Conservation (phyloP, 1,139 yeast genomes). For the Eremothecium cymbalariae region DNA sequence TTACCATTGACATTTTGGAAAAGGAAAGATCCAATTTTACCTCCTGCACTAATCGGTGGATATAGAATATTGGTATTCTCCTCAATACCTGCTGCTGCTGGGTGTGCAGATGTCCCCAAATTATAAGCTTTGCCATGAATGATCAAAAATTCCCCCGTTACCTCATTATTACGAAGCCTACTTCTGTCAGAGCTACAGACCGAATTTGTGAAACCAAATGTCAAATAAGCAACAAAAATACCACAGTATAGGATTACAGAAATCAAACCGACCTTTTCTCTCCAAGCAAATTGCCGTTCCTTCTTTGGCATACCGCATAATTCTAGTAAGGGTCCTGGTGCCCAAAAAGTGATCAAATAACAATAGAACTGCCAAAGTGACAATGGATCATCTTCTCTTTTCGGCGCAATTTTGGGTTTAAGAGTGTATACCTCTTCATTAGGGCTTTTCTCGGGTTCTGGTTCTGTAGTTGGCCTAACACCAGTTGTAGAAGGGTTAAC, state of each 20-base stretch:
- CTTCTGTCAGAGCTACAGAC: conserved; percentile 54
- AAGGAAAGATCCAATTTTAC: conserved; percentile 77
- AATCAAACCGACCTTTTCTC: conserved; percentile 84
- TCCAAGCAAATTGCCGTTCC: conserved; percentile 90
- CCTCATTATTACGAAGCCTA: conserved; percentile 52
- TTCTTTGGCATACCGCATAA: conserved; percentile 71
- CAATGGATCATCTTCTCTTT: conserved; percentile 31
- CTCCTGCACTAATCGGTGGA: conserved; percentile 85
- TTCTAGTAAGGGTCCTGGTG: conserved; percentile 66
- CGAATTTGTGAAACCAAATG: conserved; percentile 85
- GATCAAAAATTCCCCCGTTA: conserved; percentile 54
- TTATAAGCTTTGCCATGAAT: conserved; percentile 79
- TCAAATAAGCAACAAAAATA: conserved; percentile 71
- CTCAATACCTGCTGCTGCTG: conserved; percentile 68
- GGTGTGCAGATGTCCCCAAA: conserved; percentile 63
- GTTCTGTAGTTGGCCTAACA: conserved; percentile 44
- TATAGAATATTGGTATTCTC: conserved; percentile 63
- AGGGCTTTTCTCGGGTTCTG: conserved; percentile 13
- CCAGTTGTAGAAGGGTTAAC: conserved; percentile 73
- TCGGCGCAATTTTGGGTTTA: conserved; percentile 10
- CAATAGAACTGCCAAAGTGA: conserved; percentile 82
- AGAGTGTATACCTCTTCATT: conserved; percentile 7
- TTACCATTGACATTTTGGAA: conserved; percentile 95
- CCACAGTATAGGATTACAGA: conserved; percentile 69
- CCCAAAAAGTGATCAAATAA: conserved; percentile 78